Percentiles rank a stretch among this genome's conserved stretches.
Conservation (phyloP, 139 green algal species). For the Coelastrella sp. region DNA sequence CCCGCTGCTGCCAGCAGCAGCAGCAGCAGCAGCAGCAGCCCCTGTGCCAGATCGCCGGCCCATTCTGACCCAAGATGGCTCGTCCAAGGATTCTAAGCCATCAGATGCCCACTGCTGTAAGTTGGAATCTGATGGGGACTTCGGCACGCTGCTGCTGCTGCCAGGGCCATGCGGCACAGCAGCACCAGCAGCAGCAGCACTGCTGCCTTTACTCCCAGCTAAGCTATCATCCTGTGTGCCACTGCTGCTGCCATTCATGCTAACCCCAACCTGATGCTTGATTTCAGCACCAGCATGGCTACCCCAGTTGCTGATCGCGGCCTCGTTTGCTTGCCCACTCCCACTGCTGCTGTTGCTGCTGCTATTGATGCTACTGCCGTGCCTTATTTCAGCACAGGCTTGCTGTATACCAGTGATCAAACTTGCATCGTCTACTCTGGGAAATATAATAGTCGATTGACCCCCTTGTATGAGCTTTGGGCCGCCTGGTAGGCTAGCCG, state of each 20-base stretch:
- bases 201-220: not conserved
- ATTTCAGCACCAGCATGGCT: constrained; percentile 20
- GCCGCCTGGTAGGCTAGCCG: not conserved
- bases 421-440: constrained; percentile 13
- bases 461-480: not conserved
- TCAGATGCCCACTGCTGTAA: constrained; percentile 30
- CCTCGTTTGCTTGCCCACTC: not conserved
- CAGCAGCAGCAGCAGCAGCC: not conserved
- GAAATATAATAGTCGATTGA: not conserved
- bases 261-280: no score
- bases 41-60: not conserved
- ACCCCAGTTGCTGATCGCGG: no score
- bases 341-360: not conserved
- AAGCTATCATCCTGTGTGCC: no score
- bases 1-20: no score
- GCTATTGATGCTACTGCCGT: not conserved
- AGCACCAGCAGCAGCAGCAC: not conserved
- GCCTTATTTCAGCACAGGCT: constrained; percentile 16
- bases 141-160: constrained; percentile 7
- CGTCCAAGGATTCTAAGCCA: constrained; percentile 16
- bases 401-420: constrained; percentile 36
- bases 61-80: constrained; percentile 29
- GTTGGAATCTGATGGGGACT: not conserved
- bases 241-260: no score
- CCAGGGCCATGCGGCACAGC: not conserved